Base-by-base conservation (phyloP, 495 filamentous ascomycete species). In the Penicillium macrosclerotiorum region DNA sequence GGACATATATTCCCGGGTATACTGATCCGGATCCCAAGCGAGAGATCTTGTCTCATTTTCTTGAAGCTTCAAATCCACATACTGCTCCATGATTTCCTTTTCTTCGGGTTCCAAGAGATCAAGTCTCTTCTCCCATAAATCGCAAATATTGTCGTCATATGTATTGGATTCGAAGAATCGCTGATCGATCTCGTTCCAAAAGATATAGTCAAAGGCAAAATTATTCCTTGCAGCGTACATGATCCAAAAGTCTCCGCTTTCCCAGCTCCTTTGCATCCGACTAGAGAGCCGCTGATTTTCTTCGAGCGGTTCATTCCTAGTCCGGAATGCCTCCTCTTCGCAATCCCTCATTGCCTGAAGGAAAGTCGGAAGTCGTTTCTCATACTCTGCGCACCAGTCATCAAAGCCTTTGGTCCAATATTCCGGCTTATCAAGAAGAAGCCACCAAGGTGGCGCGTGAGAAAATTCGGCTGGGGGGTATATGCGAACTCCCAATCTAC, bases 11-110 rank as follows among this genome's bases (percentile, higher is more conserved):
- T 9, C 37, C 20, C 23, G 12, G 18, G 56, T 63, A 17, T 57
- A 55, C 20, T 60, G 31, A 45, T 59, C 56, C 8, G 56, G 60
- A 23, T 60, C 57, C 54, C 60, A 60, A 19, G 18, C 14, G 8
- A 60, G 31, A 46, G 16, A 9, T 31, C 52, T 37, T 11, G 52
- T 60, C 8, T 51, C 33, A 12, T 32, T 57, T 23, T 60, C 56
- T 40, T 47, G 12, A 5, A 55, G 37, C 38, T 63, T 63, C 33
- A n/a, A 4, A 22, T 3, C 31, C 30, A 55, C 41, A 38, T 25
- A 17, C 47, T 43, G 20, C 27, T 59, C 52, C 29, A 59, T 55
- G 12, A 42, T 14, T 6, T 36, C 23, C 37, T 43, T 55, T 25
- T 59, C 55, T 25, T n/a, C 31, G 1, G 29, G 18, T 27, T 36